These are phyloP conservation scores for Reticulascus tulasneorum DNA, from an alignment of 2,329 filamentous ascomycete genomes.

Conservation along the genomic window DNA sequence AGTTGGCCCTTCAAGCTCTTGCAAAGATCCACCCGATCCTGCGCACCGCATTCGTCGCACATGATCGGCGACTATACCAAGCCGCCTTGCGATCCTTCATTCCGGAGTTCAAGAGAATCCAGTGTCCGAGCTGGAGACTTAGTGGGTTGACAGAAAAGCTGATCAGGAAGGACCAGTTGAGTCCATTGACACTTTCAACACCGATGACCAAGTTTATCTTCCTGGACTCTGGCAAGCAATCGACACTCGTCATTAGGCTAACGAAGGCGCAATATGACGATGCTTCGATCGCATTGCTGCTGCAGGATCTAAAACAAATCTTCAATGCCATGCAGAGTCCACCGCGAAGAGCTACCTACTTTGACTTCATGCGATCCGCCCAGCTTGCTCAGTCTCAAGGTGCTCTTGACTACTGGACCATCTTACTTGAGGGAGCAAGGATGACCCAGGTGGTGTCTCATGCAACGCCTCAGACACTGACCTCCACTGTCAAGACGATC, in stretches of 20 bases:
- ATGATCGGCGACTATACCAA: conserved; percentile 44
- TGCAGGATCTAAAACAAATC: conserved; percentile 44
- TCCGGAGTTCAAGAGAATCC: conserved; percentile 39
- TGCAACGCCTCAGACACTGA: conserved; percentile 34
- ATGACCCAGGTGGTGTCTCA: conserved; percentile 44
- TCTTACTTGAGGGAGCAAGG: conserved; percentile 37
- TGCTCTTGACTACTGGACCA: conserved; percentile 41
- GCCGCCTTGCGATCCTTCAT: conserved; percentile 39
- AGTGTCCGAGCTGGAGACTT: conserved; percentile 37
- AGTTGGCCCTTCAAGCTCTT: conserved; percentile 42
- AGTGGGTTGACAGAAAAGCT: conserved; percentile 33
- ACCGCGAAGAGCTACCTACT: conserved; percentile 38
- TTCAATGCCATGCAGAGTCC: conserved; percentile 34
- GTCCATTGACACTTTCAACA: conserved; percentile 33
- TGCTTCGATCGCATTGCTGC: conserved; percentile 37
- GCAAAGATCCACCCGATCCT: conserved; percentile 45
- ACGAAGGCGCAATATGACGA: conserved; percentile 48
- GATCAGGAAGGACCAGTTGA: conserved; percentile 37
- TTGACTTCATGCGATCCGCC: conserved; percentile 41
- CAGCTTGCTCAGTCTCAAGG: conserved; percentile 30
- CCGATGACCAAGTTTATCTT: conserved; percentile 49
- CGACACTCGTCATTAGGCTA: conserved; percentile 43
- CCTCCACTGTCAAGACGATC: conserved; percentile 34
- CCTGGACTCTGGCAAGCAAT: conserved; percentile 43
- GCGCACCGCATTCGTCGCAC: conserved; percentile 48